These are phyloP conservation scores for Chaetomium sp. DNA, from an alignment of 2,329 filamentous ascomycete species.

Conservation along the genomic window DNA sequence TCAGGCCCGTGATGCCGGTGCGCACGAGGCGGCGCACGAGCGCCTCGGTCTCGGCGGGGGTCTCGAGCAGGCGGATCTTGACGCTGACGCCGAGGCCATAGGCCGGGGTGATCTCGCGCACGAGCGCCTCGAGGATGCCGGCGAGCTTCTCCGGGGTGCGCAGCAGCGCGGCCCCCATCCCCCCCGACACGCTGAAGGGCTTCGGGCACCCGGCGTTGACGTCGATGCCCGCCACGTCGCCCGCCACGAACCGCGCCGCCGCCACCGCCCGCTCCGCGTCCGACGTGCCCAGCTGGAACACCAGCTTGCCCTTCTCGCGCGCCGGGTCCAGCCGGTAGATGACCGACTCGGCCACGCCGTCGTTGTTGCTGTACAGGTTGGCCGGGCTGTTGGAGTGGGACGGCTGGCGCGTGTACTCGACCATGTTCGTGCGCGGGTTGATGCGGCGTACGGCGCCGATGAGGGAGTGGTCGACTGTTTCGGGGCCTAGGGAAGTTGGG, in stretches of 20 bases:
- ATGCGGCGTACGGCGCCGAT: conserved; percentile 80
- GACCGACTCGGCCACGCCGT: conserved; percentile 54
- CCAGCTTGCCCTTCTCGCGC: conserved; percentile 71
- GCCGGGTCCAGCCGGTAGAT: conserved; percentile 84
- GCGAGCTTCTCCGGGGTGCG: conserved; percentile 81
- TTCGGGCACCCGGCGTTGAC: conserved; percentile 99
- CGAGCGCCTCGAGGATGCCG: conserved; percentile 79
- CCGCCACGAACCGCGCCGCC: conserved; percentile 80
- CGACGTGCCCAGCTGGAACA: conserved; percentile 92
- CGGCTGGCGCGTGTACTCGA: conserved; percentile 81
- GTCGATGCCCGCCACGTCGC: conserved; percentile 90
- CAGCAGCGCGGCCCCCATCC: conserved; percentile 93
- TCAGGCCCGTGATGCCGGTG: conserved; percentile 90
- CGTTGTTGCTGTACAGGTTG: conserved; percentile 52
- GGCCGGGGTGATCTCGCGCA: conserved; percentile 72
- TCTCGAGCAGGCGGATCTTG: conserved; percentile 88
- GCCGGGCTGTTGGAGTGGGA: conserved; percentile 65
- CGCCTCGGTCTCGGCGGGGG: conserved; percentile 70
- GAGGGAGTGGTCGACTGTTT: conserved; percentile 89
- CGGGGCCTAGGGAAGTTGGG: conserved; percentile 65
- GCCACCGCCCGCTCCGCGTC: conserved; percentile 80
- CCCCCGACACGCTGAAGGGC: conserved; percentile 88
- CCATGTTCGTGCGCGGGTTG: conserved; percentile 73
- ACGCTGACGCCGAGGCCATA: conserved; percentile 93
- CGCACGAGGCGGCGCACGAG: conserved; percentile 77